Evolutionary conservation across 768 basidiomycete genomes (phyloP).

Genomic region (Harrya chromipes): DNA sequence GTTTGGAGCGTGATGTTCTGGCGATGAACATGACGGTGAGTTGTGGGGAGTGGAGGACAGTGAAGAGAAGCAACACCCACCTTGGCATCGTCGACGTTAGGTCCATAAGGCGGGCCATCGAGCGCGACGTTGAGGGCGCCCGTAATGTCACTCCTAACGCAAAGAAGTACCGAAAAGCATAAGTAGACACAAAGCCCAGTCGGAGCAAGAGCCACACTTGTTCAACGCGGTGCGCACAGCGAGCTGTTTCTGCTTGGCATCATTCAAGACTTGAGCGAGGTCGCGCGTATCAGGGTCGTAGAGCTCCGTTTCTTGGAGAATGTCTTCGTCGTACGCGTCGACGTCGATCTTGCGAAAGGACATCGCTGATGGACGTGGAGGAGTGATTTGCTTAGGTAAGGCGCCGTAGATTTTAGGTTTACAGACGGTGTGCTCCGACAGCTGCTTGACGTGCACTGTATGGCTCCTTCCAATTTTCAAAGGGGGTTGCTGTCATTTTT

Average conservation of each 20-base stretch:
- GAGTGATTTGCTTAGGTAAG: too few species aligned
- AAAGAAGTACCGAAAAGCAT: too few species aligned
- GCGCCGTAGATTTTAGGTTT: too few species aligned
- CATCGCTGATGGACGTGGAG: slow-evolving; percentile 3
- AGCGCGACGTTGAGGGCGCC: slow-evolving; percentile 71
- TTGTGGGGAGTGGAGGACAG: slow-evolving; percentile 8
- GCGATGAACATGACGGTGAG: background rate
- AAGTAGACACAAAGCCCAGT: too few species aligned
- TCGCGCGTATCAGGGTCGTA: slow-evolving; percentile 83
- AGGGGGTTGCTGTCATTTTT: too few species aligned
- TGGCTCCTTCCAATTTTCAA: too few species aligned
- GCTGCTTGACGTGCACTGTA: too few species aligned
- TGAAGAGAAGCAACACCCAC: slow-evolving; percentile 35
- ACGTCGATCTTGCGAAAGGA: slow-evolving; percentile 93
- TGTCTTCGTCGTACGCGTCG: slow-evolving; percentile 91
- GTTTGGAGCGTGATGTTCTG: slow-evolving; percentile 79
- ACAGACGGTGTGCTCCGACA: too few species aligned
- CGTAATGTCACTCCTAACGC: slow-evolving; percentile 65
- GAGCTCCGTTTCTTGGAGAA: slow-evolving; percentile 78
- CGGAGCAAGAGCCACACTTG: slow-evolving; percentile 48
- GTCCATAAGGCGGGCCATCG: slow-evolving; percentile 85
- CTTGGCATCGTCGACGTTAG: slow-evolving; percentile 86
- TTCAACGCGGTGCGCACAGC: slow-evolving; percentile 72
- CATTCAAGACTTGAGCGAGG: slow-evolving; percentile 67
- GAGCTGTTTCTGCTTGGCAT: slow-evolving; percentile 70